These are phyloP conservation scores for Limtongia smithiae DNA, from an alignment of 805 yeast genomes.

Conservation along the genomic window DNA sequence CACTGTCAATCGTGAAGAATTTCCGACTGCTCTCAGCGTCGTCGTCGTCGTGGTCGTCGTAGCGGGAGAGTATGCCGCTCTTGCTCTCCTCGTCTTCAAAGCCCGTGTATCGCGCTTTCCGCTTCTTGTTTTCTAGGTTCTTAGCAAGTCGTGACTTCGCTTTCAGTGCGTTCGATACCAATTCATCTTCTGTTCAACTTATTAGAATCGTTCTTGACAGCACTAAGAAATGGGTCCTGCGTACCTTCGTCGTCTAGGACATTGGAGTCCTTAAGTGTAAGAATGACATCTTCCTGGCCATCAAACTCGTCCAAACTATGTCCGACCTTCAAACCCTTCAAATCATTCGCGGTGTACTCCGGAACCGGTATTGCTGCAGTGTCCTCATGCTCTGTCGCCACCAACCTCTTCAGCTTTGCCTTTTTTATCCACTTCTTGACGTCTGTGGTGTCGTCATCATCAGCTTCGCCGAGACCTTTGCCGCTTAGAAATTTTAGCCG, in stretches of 20 bases:
- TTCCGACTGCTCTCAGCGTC: constrained; percentile 30
- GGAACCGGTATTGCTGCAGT: constrained; percentile 5
- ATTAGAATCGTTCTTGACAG: no score
- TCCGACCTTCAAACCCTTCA: constrained; percentile 43
- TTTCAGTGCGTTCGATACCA: constrained; percentile 44
- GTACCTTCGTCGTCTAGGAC: constrained; percentile 37
- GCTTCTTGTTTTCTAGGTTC: constrained; percentile 26
- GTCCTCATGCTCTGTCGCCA: constrained; percentile 11
- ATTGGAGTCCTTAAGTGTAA: constrained; percentile 56
- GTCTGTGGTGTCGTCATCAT: constrained; percentile 34
- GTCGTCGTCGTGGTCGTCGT: constrained; percentile 22
- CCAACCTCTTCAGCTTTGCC: constrained; percentile 26
- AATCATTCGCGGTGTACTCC: constrained; percentile 34
- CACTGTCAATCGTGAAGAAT: constrained; percentile 22
- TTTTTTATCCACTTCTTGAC: constrained; percentile 45
- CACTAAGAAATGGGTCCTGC: no score
- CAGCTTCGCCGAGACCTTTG: constrained; percentile 31
- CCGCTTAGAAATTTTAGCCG: constrained; percentile 31
- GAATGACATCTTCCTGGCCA: constrained; percentile 43
- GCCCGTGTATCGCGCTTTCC: constrained; percentile 25
- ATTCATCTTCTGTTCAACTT: constrained; percentile 38
- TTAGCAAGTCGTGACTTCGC: constrained; percentile 36
- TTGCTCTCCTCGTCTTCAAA: constrained; percentile 33
- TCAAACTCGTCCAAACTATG: constrained; percentile 46
- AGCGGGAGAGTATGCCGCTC: constrained; percentile 22